These are phyloP conservation scores for Knoxia roxburghii DNA, from an alignment of 257 asterid species.

Conservation along the genomic window DNA sequence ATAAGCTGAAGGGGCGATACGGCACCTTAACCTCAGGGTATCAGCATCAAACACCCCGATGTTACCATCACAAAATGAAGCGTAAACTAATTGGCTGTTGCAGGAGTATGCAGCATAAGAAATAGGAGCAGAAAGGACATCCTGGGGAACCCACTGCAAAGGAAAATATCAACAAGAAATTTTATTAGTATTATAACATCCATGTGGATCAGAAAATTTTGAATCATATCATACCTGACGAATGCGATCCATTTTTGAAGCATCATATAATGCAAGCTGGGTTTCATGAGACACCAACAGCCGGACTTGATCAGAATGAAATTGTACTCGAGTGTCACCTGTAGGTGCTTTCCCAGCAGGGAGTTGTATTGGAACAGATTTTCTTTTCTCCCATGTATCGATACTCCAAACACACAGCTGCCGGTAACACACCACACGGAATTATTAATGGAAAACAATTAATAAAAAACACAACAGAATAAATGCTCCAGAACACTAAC, in stretches of 20 bases:
- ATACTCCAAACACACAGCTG: slow-evolving; percentile 97
- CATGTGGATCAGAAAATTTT: neutral
- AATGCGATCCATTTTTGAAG: slow-evolving; percentile 80
- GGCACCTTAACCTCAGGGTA: slow-evolving; percentile 76
- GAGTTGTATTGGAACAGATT: slow-evolving; percentile 66
- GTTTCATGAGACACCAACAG: slow-evolving; percentile 88
- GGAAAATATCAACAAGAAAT: slow-evolving; percentile 18
- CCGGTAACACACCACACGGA: slow-evolving; percentile 1
- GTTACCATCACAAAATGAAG: slow-evolving; percentile 83
- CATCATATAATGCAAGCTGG: slow-evolving; percentile 83
- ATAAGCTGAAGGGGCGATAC: slow-evolving; percentile 76
- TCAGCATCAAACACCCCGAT: slow-evolving; percentile 91
- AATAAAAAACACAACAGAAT: neutral
- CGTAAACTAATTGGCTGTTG: slow-evolving; percentile 82
- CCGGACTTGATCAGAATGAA: slow-evolving; percentile 75
- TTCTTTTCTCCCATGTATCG: slow-evolving; percentile 92
- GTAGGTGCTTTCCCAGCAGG: slow-evolving; percentile 83
- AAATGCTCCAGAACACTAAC: neutral
- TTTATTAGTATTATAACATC: neutral
- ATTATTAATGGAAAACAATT: neutral
- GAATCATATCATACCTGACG: slow-evolving; percentile 57
- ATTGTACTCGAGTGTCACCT: slow-evolving; percentile 94
- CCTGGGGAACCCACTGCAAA: slow-evolving; percentile 93
- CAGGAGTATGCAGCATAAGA: slow-evolving; percentile 89
- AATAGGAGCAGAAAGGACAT: slow-evolving; percentile 78